Conservation (phyloP, 2,329 filamentous ascomycete genomes). For the Penicillium sp. region DNA sequence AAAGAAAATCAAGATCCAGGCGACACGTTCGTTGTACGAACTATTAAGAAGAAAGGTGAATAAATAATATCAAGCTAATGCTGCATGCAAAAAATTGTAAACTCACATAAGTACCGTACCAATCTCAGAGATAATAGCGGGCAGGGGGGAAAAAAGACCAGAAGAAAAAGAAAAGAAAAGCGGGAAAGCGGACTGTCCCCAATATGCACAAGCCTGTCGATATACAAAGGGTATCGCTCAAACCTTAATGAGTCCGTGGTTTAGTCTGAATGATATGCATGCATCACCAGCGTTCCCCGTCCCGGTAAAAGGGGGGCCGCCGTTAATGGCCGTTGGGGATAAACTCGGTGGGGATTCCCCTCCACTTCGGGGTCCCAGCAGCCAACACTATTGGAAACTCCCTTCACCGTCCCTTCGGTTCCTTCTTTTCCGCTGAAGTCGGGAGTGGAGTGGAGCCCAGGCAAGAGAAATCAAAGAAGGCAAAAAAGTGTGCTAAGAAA, state of each 20-base stretch:
- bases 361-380: not conserved
- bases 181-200: not conserved
- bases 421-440: slow-evolving; percentile 2
- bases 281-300: slow-evolving; percentile 24
- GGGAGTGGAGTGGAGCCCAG: not conserved
- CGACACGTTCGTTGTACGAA: slow-evolving; percentile 3
- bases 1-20: not conserved
- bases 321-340: slow-evolving; percentile 32
- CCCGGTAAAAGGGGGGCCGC: slow-evolving; percentile 24
- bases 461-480: not conserved
- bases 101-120: not conserved
- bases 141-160: not conserved
- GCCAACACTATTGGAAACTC: slow-evolving; percentile 2
- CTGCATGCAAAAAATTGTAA: not conserved
- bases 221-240: slow-evolving; percentile 4
- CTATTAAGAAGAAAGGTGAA: not conserved
- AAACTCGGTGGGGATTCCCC: slow-evolving; percentile 1
- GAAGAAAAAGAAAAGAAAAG: not conserved
- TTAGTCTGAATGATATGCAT: slow-evolving; percentile 31
- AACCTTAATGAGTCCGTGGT: slow-evolving; percentile 15
- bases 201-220: slow-evolving; percentile 5
- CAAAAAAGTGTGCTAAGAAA: not conserved
- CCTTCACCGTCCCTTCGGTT: slow-evolving; percentile 19
- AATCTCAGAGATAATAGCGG: not conserved
- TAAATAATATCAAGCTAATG: not conserved